phyloP scores from a whole-genome alignment of 306 rosid species.

The Potentilla sterilis region DNA sequence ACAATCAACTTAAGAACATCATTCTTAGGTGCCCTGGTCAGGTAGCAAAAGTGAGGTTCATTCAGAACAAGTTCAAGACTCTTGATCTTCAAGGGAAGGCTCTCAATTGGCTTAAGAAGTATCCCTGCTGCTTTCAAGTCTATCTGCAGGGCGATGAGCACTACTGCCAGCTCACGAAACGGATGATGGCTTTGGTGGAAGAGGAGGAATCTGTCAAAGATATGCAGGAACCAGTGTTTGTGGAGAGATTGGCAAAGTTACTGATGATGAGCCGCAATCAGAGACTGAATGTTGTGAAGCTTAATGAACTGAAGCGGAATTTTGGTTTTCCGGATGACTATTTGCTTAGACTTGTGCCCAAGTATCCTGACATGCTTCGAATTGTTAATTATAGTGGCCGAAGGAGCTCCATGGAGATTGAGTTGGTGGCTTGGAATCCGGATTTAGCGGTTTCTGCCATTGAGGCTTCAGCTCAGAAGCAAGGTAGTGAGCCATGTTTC shows the following conservation, averaged over 20 bases:
- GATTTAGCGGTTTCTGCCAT: constrained; percentile 54
- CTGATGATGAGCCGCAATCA: constrained; percentile 63
- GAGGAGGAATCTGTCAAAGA: constrained; percentile 64
- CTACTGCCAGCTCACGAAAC: constrained; percentile 57
- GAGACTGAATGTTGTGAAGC: constrained; percentile 59
- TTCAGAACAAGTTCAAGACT: constrained; percentile 81
- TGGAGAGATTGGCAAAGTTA: constrained; percentile 52
- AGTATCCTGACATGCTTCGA: constrained; percentile 52
- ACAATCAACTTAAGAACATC: constrained; percentile 83
- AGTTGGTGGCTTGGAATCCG: constrained; percentile 68
- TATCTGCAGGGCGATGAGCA: constrained; percentile 39
- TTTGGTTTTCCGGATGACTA: constrained; percentile 83
- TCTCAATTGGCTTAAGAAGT: constrained; percentile 74
- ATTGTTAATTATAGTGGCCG: constrained; percentile 59
- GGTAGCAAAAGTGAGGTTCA: constrained; percentile 47
- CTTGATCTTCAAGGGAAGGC: constrained; percentile 90
- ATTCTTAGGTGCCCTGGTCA: constrained; percentile 65
- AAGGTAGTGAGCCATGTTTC: constrained; percentile 50
- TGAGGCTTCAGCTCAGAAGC: constrained; percentile 44
- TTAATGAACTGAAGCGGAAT: constrained; percentile 58
- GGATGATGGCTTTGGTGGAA: constrained; percentile 61
- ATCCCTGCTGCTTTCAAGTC: constrained; percentile 75
- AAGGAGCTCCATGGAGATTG: constrained; percentile 68
- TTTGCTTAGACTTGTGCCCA: constrained; percentile 54
- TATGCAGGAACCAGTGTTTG: constrained; percentile 52